These are phyloP conservation scores for Ashbya aceris DNA, from an alignment of 1,139 yeast species.

Conservation along the genomic window DNA sequence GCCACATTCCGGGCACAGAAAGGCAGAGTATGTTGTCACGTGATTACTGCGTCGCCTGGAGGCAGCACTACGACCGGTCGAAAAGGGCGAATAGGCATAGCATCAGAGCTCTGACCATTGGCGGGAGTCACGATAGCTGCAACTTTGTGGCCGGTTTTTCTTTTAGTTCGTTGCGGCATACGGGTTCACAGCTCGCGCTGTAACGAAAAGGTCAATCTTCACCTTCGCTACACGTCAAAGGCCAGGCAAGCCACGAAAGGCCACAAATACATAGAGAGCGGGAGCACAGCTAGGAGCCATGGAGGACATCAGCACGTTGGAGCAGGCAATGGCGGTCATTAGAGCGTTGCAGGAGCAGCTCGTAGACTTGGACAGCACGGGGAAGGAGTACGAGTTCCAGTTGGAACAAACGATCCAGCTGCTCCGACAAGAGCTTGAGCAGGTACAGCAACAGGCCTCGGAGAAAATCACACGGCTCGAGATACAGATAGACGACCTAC, in stretches of 20 bases:
- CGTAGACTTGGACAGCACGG: constrained; percentile 12
- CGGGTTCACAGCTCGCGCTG: constrained; percentile 1
- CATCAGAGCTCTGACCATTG: too few relatives aligned
- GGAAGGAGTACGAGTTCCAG: constrained; percentile 17
- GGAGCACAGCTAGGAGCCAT: not conserved
- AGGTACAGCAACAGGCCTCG: not conserved
- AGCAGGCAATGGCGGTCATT: constrained; percentile 12
- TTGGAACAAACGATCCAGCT: constrained; percentile 13
- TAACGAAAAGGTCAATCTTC: not conserved
- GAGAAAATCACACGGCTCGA: constrained; percentile 11
- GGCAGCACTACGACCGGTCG: too few relatives aligned
- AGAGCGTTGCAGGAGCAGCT: constrained; percentile 14
- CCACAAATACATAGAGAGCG: not conserved
- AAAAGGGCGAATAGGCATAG: too few relatives aligned
- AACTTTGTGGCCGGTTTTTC: too few relatives aligned
- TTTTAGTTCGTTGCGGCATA: too few relatives aligned
- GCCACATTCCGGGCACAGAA: too few relatives aligned
- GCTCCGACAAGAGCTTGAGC: constrained; percentile 9
- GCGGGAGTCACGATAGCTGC: too few relatives aligned
- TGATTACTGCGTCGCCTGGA: too few relatives aligned
- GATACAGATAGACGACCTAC: constrained; percentile 13
- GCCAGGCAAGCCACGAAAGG: not conserved
- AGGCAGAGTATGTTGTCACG: too few relatives aligned
- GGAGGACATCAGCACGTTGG: constrained; percentile 1
- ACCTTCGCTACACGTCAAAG: not conserved